Evolutionary conservation across 2,329 filamentous ascomycete genomes (phyloP).

Genomic region (Davidsoniella virescens): DNA sequence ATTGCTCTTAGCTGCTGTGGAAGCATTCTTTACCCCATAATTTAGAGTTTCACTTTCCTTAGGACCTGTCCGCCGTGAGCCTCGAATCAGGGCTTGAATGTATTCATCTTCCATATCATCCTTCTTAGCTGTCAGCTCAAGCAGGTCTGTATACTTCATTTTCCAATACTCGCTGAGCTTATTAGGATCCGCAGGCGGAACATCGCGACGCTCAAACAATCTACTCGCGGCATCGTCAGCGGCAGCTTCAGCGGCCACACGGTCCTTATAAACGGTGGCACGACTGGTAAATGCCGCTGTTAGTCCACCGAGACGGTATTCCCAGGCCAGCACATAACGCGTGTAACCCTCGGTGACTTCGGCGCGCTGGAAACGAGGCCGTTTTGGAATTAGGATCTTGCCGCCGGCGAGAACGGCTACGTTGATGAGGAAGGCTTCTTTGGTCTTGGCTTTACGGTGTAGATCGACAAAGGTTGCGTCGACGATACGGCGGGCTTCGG

Average conservation of each 20-base stretch:
- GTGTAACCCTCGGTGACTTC: constrained; percentile 5
- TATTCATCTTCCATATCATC: constrained; percentile 3
- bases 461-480: constrained; percentile 37
- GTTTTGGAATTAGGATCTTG: constrained; percentile 28
- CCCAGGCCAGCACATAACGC: constrained; percentile 11
- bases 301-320: constrained; percentile 9
- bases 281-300: constrained; percentile 8
- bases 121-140: constrained; percentile 2
- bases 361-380: constrained; percentile 8
- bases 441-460: constrained; percentile 31
- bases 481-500: constrained; percentile 38
- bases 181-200: background rate
- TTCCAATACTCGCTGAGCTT: constrained; percentile 7
- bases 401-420: constrained; percentile 40
- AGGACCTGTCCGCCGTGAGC: background rate
- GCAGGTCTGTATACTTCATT: constrained; percentile 10
- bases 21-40: background rate
- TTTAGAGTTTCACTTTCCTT: background rate
- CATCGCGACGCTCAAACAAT: constrained; percentile 3
- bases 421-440: constrained; percentile 43
- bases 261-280: constrained; percentile 7
- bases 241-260: background rate
- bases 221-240: constrained; percentile 1
- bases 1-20: too few species aligned
- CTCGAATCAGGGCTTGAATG: background rate